These are phyloP conservation scores for Penicillium robsamsonii DNA, from an alignment of 495 filamentous ascomycete genomes.

Conservation along the genomic window DNA sequence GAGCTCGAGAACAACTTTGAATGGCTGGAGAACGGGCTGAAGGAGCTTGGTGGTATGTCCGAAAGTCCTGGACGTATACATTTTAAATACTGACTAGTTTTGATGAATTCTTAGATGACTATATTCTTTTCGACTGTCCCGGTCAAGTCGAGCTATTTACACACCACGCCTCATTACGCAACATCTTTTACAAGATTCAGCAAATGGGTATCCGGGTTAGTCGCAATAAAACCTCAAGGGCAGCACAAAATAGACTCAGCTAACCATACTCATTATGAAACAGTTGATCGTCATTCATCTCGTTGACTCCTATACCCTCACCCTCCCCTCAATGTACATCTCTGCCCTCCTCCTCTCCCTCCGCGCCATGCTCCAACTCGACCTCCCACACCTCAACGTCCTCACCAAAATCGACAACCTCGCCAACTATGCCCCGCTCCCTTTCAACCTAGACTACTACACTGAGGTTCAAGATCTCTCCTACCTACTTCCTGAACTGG, in stretches of 20 bases:
- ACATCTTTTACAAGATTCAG: slow-evolving; percentile 84
- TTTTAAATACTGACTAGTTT: slow-evolving; percentile 1
- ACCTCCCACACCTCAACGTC: slow-evolving; percentile 91
- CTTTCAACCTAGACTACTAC: slow-evolving; percentile 94
- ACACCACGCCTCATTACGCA: slow-evolving; percentile 84
- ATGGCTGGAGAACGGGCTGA: slow-evolving; percentile 79
- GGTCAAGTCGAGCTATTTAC: slow-evolving; percentile 97
- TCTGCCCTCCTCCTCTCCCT: slow-evolving; percentile 89
- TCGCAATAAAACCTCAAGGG: neutral
- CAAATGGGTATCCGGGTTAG: slow-evolving; percentile 90
- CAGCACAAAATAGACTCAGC: neutral
- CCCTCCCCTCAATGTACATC: slow-evolving; percentile 88
- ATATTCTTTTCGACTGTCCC: slow-evolving; percentile 93
- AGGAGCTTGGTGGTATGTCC: slow-evolving; percentile 59
- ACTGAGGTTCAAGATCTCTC: slow-evolving; percentile 94
- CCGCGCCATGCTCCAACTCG: slow-evolving; percentile 95
- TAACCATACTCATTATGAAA: slow-evolving; percentile 12
- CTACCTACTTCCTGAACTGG: slow-evolving; percentile 77
- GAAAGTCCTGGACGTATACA: neutral
- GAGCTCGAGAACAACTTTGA: slow-evolving; percentile 90
- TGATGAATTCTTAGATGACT: slow-evolving; percentile 62
- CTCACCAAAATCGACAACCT: slow-evolving; percentile 97
- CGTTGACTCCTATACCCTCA: slow-evolving; percentile 87
- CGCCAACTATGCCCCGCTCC: slow-evolving; percentile 70
- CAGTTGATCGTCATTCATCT: slow-evolving; percentile 90